Conservation (phyloP, 495 filamentous ascomycete genomes). For the Massariosphaeria phaeospora region DNA sequence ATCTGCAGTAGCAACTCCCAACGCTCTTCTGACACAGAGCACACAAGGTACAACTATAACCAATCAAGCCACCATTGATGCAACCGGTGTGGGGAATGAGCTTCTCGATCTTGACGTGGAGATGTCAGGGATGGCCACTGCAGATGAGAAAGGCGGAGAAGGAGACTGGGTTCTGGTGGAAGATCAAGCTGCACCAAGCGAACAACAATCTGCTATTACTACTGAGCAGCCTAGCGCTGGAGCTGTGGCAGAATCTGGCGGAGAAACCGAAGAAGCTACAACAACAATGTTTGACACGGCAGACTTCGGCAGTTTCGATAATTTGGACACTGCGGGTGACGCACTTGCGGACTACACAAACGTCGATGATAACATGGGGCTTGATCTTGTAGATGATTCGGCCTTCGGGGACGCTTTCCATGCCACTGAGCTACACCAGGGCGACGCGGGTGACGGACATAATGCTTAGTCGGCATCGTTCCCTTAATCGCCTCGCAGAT, state of each 20-base stretch:
- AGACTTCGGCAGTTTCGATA: conserved; percentile 52
- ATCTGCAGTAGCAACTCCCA: conserved; percentile 27
- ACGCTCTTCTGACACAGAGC: not conserved
- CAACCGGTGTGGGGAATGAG: conserved; percentile 14
- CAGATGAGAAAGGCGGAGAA: conserved; percentile 32
- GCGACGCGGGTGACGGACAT: conserved; percentile 37
- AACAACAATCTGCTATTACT: conserved; percentile 15
- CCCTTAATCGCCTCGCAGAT: no score
- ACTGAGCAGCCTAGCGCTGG: not conserved
- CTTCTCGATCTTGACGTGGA: conserved; percentile 35
- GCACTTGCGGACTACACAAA: conserved; percentile 52
- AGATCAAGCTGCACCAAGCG: conserved; percentile 31
- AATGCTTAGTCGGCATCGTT: conserved; percentile 4
- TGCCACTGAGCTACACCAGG: conserved; percentile 47
- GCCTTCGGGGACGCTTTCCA: conserved; percentile 62
- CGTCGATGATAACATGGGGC: conserved; percentile 45
- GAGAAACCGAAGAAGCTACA: conserved; percentile 27
- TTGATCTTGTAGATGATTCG: conserved; percentile 52
- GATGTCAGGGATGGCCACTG: conserved; percentile 31
- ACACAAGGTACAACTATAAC: conserved; percentile 3
- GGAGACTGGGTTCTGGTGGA: conserved; percentile 58
- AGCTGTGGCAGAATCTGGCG: not conserved
- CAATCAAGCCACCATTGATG: conserved; percentile 10
- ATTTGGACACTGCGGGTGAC: conserved; percentile 59
- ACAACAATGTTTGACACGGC: conserved; percentile 34